Evolutionary conservation across 2,329 filamentous ascomycete species (phyloP).

Genomic region (Zymoseptoria ardabiliae): DNA sequence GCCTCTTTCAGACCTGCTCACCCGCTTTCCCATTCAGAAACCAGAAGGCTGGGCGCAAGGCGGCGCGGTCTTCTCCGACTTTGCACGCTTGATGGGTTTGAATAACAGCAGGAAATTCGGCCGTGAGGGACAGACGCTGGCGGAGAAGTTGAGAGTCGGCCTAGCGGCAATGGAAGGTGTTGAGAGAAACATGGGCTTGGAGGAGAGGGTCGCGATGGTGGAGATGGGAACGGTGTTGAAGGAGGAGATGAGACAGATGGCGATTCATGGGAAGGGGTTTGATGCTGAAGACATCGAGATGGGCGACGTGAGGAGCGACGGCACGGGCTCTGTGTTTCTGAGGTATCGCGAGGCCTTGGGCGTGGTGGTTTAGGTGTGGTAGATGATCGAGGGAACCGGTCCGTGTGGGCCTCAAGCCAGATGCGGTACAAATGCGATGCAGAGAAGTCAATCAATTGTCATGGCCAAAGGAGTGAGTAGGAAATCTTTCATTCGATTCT

Average conservation of each 20-base stretch:
- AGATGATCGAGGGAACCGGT: background rate
- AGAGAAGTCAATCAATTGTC: background rate
- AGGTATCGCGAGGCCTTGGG: slow-evolving; percentile 59
- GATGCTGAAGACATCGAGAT: slow-evolving; percentile 18
- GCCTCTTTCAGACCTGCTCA: slow-evolving; percentile 60
- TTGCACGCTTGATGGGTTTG: slow-evolving; percentile 15
- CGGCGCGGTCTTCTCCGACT: slow-evolving; percentile 62
- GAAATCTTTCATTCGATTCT: background rate
- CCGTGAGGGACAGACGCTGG: slow-evolving; percentile 24
- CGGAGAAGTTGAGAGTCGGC: slow-evolving; percentile 28
- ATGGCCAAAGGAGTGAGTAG: background rate
- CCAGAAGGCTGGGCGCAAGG: slow-evolving; percentile 65
- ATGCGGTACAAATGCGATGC: background rate
- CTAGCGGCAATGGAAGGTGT: slow-evolving; percentile 34
- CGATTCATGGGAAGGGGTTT: slow-evolving; percentile 14
- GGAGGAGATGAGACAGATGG: slow-evolving; percentile 48
- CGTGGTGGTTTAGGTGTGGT: slow-evolving; percentile 62
- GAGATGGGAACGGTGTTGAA: slow-evolving; percentile 75
- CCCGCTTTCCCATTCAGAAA: slow-evolving; percentile 56
- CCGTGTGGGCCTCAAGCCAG: background rate
- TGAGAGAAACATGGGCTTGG: slow-evolving; percentile 39
- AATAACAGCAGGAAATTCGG: slow-evolving; percentile 25
- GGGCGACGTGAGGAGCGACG: slow-evolving; percentile 32
- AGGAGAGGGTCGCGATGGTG: slow-evolving; percentile 62
- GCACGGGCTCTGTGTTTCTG: slow-evolving; percentile 36